Conservation (phyloP, 345 rosid species). For the Arabidopsis arenosa region DNA sequence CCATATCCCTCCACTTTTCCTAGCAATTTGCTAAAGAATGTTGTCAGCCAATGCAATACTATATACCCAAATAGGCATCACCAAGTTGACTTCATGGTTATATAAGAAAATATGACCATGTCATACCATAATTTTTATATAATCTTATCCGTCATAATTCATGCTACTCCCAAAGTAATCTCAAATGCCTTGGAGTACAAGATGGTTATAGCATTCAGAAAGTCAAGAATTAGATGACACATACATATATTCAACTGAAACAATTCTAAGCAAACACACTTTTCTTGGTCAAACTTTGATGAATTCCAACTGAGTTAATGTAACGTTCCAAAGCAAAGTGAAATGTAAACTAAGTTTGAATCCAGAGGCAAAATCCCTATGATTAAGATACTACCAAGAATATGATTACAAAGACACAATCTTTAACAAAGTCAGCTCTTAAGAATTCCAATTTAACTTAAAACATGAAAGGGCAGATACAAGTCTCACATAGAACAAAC, state of each 20-base stretch:
- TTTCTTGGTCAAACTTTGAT: conserved; percentile 8
- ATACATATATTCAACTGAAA: not conserved
- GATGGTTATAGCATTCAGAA: not conserved
- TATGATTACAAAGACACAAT: not conserved
- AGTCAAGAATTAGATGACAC: not conserved
- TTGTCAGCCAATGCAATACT: not conserved
- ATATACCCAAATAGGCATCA: not conserved
- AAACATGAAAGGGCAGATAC: too few relatives aligned
- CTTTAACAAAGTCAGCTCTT: not conserved
- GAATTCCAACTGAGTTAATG: not conserved
- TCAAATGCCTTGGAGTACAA: not conserved
- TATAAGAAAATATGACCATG: too few relatives aligned
- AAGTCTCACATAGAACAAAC: too few relatives aligned
- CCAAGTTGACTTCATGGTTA: not conserved
- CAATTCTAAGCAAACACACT: not conserved
- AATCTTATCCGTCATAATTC: too few relatives aligned
- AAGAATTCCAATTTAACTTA: not conserved
- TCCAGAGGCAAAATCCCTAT: not conserved
- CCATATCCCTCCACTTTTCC: not conserved
- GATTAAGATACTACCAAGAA: not conserved
- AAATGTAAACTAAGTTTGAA: not conserved
- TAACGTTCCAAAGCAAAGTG: not conserved
- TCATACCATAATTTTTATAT: too few relatives aligned
- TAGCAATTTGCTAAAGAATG: not conserved
- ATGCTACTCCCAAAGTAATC: not conserved